A percentile compares a stretch with the other conserved stretches of the same genome.
Evolutionary conservation across 192 early-diverging fungal species (phyloP).

Genomic region (Globomyces pollinis-pini): DNA sequence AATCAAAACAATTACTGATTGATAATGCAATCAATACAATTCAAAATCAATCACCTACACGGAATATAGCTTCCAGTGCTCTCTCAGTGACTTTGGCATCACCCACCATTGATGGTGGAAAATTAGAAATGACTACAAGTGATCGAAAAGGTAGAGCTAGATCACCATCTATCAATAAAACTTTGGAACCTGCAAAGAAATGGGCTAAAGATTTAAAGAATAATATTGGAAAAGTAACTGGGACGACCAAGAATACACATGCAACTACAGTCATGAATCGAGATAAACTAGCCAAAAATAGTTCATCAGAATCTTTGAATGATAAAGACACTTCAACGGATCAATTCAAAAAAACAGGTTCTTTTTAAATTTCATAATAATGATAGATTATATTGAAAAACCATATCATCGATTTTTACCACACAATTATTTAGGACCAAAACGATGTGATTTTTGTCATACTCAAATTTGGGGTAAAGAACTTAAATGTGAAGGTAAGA

Average conservation of each 20-base stretch:
- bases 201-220: not conserved
- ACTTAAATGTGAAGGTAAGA: slow-evolving; percentile 23
- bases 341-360: not conserved
- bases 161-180: not conserved
- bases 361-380: not conserved
- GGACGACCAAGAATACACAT: not conserved
- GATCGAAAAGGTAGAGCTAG: not conserved
- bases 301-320: not conserved
- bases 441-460: slow-evolving; percentile 29
- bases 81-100: not conserved
- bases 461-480: slow-evolving; percentile 41
- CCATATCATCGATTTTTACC: slow-evolving; percentile 19
- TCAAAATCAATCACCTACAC: not conserved
- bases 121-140: no score
- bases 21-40: not conserved
- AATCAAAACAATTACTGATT: not conserved
- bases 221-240: not conserved
- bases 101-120: no score
- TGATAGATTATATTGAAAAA: not conserved
- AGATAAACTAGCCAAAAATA: not conserved
- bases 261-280: no score
- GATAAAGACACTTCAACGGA: not conserved
- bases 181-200: not conserved
- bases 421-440: slow-evolving; percentile 25
- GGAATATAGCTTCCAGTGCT: not conserved